phyloP scores from a whole-genome alignment of 2,329 filamentous ascomycete species.

The Cordyceps javanica region DNA sequence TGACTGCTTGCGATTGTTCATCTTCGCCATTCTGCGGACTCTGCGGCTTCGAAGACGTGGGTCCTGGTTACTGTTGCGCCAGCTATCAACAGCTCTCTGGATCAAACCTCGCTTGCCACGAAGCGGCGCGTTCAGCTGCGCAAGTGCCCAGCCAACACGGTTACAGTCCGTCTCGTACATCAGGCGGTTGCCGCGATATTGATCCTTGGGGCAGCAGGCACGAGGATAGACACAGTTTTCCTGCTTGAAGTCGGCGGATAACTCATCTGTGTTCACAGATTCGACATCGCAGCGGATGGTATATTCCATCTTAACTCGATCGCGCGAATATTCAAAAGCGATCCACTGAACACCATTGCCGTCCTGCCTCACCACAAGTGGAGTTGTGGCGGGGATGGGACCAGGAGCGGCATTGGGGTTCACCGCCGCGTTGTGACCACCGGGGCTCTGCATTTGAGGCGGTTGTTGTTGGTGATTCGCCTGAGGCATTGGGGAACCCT shows the following conservation, averaged over 20 bases:
- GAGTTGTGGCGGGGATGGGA: slow-evolving; percentile 93
- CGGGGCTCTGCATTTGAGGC: slow-evolving; percentile 33
- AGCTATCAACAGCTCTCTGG: slow-evolving; percentile 94
- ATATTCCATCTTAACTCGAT: slow-evolving; percentile 99
- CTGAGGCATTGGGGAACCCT: slow-evolving; percentile 24
- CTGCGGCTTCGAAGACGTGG: slow-evolving; percentile 82
- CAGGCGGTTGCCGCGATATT: slow-evolving; percentile 91
- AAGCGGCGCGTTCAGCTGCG: slow-evolving; percentile 83
- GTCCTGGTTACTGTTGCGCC: slow-evolving; percentile 98
- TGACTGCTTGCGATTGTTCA: slow-evolving; percentile 71
- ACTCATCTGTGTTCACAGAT: slow-evolving; percentile 83
- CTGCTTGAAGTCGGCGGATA: slow-evolving; percentile 86
- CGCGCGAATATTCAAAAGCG: slow-evolving; percentile 93
- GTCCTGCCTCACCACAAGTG: slow-evolving; percentile 87
- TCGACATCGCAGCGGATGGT: slow-evolving; percentile 97
- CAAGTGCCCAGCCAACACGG: slow-evolving; percentile 97
- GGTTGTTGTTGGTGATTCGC: slow-evolving; percentile 32
- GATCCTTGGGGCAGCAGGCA: slow-evolving; percentile 89
- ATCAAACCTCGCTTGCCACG: slow-evolving; percentile 93
- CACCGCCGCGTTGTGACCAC: slow-evolving; percentile 43
- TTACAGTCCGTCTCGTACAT: slow-evolving; percentile 99
- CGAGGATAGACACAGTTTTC: slow-evolving; percentile 98
- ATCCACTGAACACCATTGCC: slow-evolving; percentile 98
- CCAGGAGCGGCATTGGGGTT: slow-evolving; percentile 91
- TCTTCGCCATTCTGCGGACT: slow-evolving; percentile 93